Base-by-base conservation (phyloP, 495 filamentous ascomycete species). In the Tetracladium marchalianum region DNA sequence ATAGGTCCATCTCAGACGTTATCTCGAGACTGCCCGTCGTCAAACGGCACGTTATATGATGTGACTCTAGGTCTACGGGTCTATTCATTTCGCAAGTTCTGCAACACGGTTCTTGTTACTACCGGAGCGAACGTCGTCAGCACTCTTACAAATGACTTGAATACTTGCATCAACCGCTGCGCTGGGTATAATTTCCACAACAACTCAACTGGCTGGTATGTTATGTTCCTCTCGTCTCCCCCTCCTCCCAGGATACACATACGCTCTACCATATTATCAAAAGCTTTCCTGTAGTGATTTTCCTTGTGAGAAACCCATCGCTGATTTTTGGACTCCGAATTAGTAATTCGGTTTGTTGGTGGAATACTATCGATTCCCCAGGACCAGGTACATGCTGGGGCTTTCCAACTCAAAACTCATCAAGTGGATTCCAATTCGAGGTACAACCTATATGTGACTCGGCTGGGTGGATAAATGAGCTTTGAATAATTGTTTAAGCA, bases 111-210 rank as follows among this genome's bases (percentile, higher is more conserved):
- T 39, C 36, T 39, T 35, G 42, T 44, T 44, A 44, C 39, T 44
- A 44, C 31, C 42, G 42, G 42, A 44, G 42, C 42, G 24, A 44
- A 44, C 31, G 42, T 44, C 42, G 42, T 44, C 24, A 44, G 42
- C 42, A 44, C 42, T 35, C 42, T 16, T 44, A 44, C 42, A 44
- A 44, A 44, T 44, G 42, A 44, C 42, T 44, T 44, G 24, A 44
- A 32, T 31, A 44, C 24, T 35, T 44, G 42, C 42, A 44, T 44
- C 42, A 44, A 44, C 42, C 42, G 31, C 22, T 44, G 31, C 42
- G 42, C 42, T 31, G 42, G 31, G 42, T 44, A 44, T 44, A 44
- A 32, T 31, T 44, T 44, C 42, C 42, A 35, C 42, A 44, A 44
- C 42, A 44, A 44, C 42, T 44, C 42, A 32, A 44, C 42, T 44